Evolutionary conservation across 257 asterid genomes (phyloP).

Genomic region (Ajuga chamaepitys): DNA sequence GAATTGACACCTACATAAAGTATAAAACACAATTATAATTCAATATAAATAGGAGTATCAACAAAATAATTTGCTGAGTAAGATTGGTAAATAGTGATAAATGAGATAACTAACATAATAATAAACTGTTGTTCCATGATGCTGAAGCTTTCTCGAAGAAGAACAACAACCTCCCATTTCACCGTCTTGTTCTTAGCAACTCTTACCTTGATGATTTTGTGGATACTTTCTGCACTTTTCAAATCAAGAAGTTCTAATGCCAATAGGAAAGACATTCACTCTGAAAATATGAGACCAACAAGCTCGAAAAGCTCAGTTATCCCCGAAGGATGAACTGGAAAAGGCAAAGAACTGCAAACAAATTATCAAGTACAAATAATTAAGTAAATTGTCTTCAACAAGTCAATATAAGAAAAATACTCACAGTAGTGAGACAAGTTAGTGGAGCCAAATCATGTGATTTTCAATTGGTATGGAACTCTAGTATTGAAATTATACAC

Average conservation of each 20-base stretch:
- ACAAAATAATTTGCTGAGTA: neutral
- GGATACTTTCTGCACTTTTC: neutral
- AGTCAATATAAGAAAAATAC: neutral
- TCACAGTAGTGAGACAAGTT: neutral
- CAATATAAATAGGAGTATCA: neutral
- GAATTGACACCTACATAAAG: too few relatives aligned
- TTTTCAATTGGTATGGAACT: neutral
- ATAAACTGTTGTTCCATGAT: constrained; percentile 63
- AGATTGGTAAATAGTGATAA: neutral
- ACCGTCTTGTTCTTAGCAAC: constrained; percentile 5
- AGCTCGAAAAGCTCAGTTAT: neutral
- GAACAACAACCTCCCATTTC: constrained; percentile 81
- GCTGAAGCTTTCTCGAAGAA: constrained; percentile 63
- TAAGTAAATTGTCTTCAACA: neutral
- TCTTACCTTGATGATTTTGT: neutral
- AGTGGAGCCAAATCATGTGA: neutral
- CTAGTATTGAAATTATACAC: neutral
- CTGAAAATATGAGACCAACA: neutral
- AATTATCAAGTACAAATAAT: neutral
- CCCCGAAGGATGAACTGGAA: neutral
- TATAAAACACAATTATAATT: too few relatives aligned
- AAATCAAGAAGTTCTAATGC: neutral
- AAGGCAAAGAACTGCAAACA: neutral
- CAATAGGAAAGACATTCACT: too few relatives aligned
- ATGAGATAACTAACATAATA: constrained; percentile 54